Base-by-base conservation (phyloP, 176 grass and related monocot genomes). In the Areca catechu region DNA sequence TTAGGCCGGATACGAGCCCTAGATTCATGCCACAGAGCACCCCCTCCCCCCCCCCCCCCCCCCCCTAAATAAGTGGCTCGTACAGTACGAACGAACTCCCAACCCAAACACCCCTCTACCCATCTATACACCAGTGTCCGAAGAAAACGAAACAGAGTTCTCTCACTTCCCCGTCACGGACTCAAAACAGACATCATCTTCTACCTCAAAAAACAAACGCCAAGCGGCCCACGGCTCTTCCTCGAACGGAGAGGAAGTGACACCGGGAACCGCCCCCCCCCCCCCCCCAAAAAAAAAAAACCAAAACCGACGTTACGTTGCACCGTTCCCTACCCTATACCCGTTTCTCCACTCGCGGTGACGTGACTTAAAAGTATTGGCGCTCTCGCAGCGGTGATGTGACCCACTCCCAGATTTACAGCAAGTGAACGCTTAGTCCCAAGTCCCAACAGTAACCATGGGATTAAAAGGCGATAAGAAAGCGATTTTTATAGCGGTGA, bases 391-490 rank as follows among this genome's bases (percentile, higher is more conserved):
- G 34, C 34, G 34, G 57, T 43, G 34, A 43, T 43, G 34, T 60
- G 57, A 60, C 57, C 57, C 57, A 60, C 57, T 60, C 57, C 17
- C 57, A 60, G 57, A 60, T 15, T n/a, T 60, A 37, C 57, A 28
- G 57, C 57, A 14, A 60, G 57, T 34, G 29, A 60, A 60, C 57
- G 53, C 25, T 25, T 25, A 60, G 23, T 15, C 53, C 53, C 53
- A 19, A 3, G n/a, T n/a, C n/a, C n/a, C n/a, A n/a, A 55, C 19
- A 55, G 53, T 7, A 19, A 14, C 7, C 21, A 55, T 7, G 9
- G 21, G 12, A 12, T 55, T 55, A 21, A 21, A 55, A 55, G 18
- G 53, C 34, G 34, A 43, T 43, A 43, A 43, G 14, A 43, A 55
- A 55, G 21, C 7, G 19, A 20, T 55, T 55, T 14, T 20, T 20